Conservation (phyloP, 2,329 filamentous ascomycete species). For the Aspergillus fumigatiaffinis region DNA sequence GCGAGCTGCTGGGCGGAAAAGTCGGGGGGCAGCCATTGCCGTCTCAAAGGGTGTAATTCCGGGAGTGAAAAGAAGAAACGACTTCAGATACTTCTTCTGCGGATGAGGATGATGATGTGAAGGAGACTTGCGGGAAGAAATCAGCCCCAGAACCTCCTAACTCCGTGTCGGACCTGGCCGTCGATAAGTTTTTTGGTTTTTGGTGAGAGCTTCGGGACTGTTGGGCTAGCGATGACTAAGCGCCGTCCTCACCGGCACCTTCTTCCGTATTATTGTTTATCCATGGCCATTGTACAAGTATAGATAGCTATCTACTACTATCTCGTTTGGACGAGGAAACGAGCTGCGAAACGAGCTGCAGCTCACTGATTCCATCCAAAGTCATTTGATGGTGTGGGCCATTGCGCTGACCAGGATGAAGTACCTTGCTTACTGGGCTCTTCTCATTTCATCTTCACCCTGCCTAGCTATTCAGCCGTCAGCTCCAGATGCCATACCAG, state of each 20-base stretch:
- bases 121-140: conserved; percentile 8
- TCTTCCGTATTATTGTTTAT: conserved; percentile 21
- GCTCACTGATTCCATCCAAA: neutral
- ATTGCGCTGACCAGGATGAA: neutral
- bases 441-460: conserved; percentile 20
- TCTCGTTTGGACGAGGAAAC: neutral
- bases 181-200: conserved; percentile 18
- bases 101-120: conserved; percentile 7
- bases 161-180: conserved; percentile 6
- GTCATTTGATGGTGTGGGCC: neutral
- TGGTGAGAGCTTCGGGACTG: conserved; percentile 28
- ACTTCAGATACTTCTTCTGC: conserved; percentile 7
- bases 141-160: conserved; percentile 6
- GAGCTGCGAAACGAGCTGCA: neutral
- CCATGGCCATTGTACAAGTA: neutral
- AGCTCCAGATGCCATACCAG: conserved; percentile 71
- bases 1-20: conserved; percentile 62
- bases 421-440: conserved; percentile 5
- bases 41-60: conserved; percentile 27
- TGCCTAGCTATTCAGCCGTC: conserved; percentile 66
- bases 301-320: neutral
- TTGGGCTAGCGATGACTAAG: conserved; percentile 35
- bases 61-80: conserved; percentile 14
- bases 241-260: conserved; percentile 32
- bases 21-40: conserved; percentile 57